Evolutionary conservation across 768 basidiomycete genomes (phyloP).

Genomic region (Botryobasidium botryosum): DNA sequence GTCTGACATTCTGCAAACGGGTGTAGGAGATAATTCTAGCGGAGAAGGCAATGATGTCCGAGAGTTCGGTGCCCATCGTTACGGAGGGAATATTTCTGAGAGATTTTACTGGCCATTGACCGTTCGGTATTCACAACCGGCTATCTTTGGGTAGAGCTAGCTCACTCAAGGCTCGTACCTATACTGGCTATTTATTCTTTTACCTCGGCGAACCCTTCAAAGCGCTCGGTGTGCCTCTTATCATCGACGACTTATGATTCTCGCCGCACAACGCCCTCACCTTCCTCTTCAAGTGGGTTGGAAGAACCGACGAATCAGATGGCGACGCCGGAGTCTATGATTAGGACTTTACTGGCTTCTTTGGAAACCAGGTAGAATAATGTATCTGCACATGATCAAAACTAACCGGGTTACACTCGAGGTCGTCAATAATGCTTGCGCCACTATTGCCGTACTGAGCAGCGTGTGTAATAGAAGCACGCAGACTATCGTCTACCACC

Average conservation of each 20-base stretch:
- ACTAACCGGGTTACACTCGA: constrained; percentile 14
- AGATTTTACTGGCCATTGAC: too few relatives aligned
- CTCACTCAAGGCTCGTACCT: too few relatives aligned
- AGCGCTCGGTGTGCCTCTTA: constrained; percentile 63
- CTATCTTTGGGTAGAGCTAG: not conserved
- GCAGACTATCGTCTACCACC: too few relatives aligned
- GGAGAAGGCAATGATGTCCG: too few relatives aligned
- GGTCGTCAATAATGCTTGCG: constrained; percentile 93
- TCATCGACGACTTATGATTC: constrained; percentile 81
- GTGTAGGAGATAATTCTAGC: too few relatives aligned
- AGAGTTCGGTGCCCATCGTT: too few relatives aligned
- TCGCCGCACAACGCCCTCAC: constrained; percentile 81
- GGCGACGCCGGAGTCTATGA: constrained; percentile 16
- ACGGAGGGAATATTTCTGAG: too few relatives aligned
- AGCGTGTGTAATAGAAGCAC: constrained; percentile 78
- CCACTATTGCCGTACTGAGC: constrained; percentile 87
- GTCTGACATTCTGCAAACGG: too few relatives aligned
- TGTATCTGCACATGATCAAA: not conserved
- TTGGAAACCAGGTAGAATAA: constrained; percentile 49
- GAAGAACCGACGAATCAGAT: constrained; percentile 19
- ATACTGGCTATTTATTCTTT: not conserved
- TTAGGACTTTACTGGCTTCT: constrained; percentile 63
- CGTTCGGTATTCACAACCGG: too few relatives aligned
- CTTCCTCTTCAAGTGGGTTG: constrained; percentile 96
- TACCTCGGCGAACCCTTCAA: constrained; percentile 55